phyloP scores from a whole-genome alignment of 345 rosid species.

The Salix arbutifolia region DNA sequence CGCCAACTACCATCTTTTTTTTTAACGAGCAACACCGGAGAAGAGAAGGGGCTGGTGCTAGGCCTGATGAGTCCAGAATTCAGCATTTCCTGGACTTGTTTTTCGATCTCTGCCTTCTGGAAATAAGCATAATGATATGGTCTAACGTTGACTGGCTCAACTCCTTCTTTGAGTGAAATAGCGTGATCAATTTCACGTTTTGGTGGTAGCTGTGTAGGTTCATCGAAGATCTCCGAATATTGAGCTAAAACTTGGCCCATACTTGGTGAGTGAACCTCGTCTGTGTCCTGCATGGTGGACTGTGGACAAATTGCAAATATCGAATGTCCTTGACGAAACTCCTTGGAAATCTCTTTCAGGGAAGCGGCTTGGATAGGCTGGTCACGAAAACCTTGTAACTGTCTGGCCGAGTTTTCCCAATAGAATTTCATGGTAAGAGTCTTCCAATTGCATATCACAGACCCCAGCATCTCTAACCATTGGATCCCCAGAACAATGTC shows the following conservation, averaged over 20 bases:
- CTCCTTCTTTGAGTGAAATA: background rate
- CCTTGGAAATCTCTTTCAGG: too few species aligned
- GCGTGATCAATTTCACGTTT: background rate
- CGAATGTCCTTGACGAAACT: too few species aligned
- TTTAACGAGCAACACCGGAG: background rate
- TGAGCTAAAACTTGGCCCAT: too few species aligned
- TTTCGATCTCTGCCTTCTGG: background rate
- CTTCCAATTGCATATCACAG: background rate
- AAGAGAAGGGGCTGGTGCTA: background rate
- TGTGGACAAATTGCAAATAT: background rate
- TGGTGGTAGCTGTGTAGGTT: background rate
- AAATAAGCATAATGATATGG: background rate
- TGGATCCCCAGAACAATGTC: background rate
- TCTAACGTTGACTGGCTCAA: too few species aligned
- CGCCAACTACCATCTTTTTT: background rate
- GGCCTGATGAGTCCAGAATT: background rate
- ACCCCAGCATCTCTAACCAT: background rate
- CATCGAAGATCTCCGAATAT: background rate
- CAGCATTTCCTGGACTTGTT: background rate
- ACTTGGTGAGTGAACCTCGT: too few species aligned
- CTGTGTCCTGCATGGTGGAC: accelerated
- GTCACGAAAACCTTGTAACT: background rate
- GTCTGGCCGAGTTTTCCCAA: background rate
- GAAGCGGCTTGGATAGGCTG: too few species aligned
- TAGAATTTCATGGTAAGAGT: background rate